Base-by-base conservation (phyloP, 2,329 filamentous ascomycete species). In the Botrytis aclada region DNA sequence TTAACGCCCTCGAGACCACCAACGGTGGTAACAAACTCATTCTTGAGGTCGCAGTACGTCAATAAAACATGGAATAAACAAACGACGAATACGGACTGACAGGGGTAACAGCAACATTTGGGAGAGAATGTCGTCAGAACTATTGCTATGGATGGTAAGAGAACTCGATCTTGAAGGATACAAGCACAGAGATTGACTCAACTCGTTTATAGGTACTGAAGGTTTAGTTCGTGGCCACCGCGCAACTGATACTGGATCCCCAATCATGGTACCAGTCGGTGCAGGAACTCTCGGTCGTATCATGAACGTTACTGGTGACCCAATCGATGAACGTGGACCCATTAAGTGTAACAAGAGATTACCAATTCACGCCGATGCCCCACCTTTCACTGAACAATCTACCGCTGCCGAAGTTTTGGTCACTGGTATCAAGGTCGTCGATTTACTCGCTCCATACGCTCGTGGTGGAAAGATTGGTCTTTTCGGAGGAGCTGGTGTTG, bases 401-500 rank as follows among this genome's bases (percentile, higher is more conserved):
- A 99, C 96, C 81, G 88, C 90, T 81, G 96, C 96, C 81, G 96
- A 99, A 88, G 91, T 99, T 85, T 91, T 99, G 80, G 93, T 97
- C 82, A 99, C 96, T 80, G 96, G 96, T 92, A 99, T 99, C 91
- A 99, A 99, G 93, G 96, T 99, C 85, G 96, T 99, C 87, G 96
- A 99, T 85, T 90, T 99, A 80, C 91, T 99, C 83, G 96, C 96
- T 82, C 96, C 96, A 82, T 99, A 99, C 86, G 96, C 96, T 84
- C 96, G 96, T 97, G 96, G 96, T 94, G 96, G 96, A 91, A 99
- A 99, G 93, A 99, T 99, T 90, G 96, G 96, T 93, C 94, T 99
- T 81, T 99, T 99, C 88, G 96, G 96, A 88, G 96, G 96, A 95
- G 96, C 96, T 82, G 96, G 96, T 97, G 96, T 99, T 89, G 96